Evolutionary conservation across 139 green algal species (phyloP).

Genomic region (Pycnococcus provasolii): DNA sequence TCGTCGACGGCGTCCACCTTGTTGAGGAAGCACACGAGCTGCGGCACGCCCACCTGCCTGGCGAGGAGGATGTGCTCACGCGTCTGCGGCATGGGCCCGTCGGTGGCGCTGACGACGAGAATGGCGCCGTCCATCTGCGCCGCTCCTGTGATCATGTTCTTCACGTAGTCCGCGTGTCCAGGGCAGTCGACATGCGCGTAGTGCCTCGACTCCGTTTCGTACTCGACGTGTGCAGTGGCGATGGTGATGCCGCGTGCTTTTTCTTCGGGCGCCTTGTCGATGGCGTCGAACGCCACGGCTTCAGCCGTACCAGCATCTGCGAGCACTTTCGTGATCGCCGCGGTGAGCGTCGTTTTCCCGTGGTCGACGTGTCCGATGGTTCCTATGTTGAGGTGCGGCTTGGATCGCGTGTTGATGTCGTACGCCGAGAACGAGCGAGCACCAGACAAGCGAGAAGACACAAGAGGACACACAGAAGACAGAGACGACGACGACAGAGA

Average conservation of each 20-base stretch:
- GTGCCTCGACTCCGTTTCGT: conserved; percentile 89
- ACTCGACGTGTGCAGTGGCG: conserved; percentile 92
- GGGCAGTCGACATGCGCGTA: conserved; percentile 99
- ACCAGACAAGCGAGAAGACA: background rate
- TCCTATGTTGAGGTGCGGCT: conserved; percentile 94
- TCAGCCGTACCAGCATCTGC: conserved; percentile 68
- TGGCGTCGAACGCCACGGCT: conserved; percentile 85
- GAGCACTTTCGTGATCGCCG: conserved; percentile 57
- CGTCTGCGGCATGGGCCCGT: conserved; percentile 98
- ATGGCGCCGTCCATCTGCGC: conserved; percentile 97
- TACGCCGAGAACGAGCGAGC: conserved; percentile 8
- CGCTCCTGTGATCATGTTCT: conserved; percentile 49
- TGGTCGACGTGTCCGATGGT: conserved; percentile 99
- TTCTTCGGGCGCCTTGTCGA: conserved; percentile 98
- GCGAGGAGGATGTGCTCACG: conserved; percentile 93
- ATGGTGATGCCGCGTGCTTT: conserved; percentile 99
- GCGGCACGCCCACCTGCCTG: conserved; percentile 89
- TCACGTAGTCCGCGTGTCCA: conserved; percentile 97
- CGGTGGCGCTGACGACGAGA: conserved; percentile 87
- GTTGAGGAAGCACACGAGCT: conserved; percentile 95
- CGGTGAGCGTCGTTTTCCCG: conserved; percentile 96
- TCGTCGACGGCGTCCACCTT: conserved; percentile 95
- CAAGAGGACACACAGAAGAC: background rate
- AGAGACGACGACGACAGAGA: background rate
- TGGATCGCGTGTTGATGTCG: conserved; percentile 35